Conservation (phyloP, 352 stramenopile genomes). For the Blastocystis sp. region DNA sequence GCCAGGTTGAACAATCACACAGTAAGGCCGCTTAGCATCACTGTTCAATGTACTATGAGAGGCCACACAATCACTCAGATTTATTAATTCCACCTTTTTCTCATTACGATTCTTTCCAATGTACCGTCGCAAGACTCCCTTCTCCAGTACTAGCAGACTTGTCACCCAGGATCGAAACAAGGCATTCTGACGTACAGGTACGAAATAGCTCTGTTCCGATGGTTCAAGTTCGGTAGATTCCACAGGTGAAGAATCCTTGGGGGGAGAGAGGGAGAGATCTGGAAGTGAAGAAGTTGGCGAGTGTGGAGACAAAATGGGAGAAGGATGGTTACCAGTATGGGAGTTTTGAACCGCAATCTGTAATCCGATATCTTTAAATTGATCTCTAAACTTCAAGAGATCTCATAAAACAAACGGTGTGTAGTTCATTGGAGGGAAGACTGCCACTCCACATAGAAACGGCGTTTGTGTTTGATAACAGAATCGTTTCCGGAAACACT, state of each 20-base stretch:
- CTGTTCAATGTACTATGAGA: slow-evolving; percentile 22
- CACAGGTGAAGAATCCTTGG: neutral
- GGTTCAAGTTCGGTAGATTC: neutral
- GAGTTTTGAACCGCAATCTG: neutral
- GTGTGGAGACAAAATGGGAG: neutral
- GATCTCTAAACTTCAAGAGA: neutral
- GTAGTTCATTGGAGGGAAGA: neutral
- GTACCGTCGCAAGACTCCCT: neutral
- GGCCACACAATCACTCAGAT: neutral
- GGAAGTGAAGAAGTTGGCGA: neutral
- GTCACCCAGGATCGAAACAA: neutral
- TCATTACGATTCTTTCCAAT: slow-evolving; percentile 13
- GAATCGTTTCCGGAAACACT: slow-evolving; percentile 43
- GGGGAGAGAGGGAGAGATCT: neutral
- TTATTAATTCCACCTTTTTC: neutral
- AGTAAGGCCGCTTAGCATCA: slow-evolving; percentile 1
- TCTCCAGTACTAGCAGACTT: neutral
- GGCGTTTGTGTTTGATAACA: neutral
- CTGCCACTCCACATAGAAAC: slow-evolving; percentile 19
- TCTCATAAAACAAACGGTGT: neutral
- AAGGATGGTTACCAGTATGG: neutral
- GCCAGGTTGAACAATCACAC: slow-evolving; percentile 2
- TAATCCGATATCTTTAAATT: slow-evolving; percentile 17
- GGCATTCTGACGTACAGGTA: neutral
- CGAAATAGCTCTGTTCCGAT: neutral